Base-by-base conservation (phyloP, 495 filamentous ascomycete species). In the Daldinia vernicosa region DNA sequence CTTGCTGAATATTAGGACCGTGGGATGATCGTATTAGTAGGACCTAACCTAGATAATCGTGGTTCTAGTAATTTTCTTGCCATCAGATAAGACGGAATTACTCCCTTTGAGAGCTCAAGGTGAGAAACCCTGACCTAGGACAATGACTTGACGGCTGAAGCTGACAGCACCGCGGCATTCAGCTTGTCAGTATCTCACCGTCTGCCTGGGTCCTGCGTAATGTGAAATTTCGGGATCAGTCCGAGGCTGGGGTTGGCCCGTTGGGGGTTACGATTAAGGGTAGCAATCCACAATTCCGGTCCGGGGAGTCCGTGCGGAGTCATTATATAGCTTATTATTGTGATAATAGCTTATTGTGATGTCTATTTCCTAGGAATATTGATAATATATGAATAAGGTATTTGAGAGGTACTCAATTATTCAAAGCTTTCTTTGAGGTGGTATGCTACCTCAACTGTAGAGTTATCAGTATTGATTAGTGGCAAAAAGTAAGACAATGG, bases 261-360 rank as follows among this genome's bases (percentile, higher is more conserved):
- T n/a, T n/a, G 53, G 60, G 58, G 65, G 45, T 15, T 6, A 27
- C 24, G 50, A 62, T 11, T 15, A 24, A 53, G 54, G 67, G 61
- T 70, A 32, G 30, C 61, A 65, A 47, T 66, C 60, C 39, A 59
- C 32, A 58, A 22, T 32, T 30, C 56, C 55, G 55, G 30, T 60
- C 67, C 61, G 67, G 61, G 67, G 27, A 70, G 65, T 30, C 67
- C 67, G 67, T 66, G 26, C 40, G 59, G 59, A 69, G 66, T 63
- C 4, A 24, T 50, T 26, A 22, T 57, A 40, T 32, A 66, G 63
- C 35, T 40, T 67, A 52, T 66, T 27, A n/a, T n/a, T n/a, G n/a
- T n/a, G n/a, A n/a, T n/a, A n/a, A n/a, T 50, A 50, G 32, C 11
- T 40, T 67, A 52, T 66, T 27, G 47, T 54, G 64, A 33, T 53